These are phyloP conservation scores for Gomphus sp. DNA, from an alignment of 1,284 basidiomycete genomes.

Conservation along the genomic window DNA sequence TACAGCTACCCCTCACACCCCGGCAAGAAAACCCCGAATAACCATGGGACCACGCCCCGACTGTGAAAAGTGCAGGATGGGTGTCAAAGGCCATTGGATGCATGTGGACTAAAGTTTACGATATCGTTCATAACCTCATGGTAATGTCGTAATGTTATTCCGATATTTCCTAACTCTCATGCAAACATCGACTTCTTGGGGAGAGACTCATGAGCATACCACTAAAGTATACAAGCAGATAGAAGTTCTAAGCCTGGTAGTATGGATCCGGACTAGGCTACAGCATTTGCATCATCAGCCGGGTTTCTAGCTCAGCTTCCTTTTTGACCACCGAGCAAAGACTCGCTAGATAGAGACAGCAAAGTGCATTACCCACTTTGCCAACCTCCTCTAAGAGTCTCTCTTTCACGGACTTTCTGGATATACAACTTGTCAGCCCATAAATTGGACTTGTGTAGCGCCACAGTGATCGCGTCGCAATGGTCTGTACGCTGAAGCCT, in stretches of 20 bases:
- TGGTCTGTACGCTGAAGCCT: constrained; percentile 58
- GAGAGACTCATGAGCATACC: too few relatives aligned
- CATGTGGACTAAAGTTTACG: constrained; percentile 40
- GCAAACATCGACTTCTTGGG: neutral
- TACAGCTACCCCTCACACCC: constrained; percentile 18
- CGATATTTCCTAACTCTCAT: constrained; percentile 30
- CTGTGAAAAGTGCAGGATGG: constrained; percentile 59
- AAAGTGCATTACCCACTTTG: constrained; percentile 62
- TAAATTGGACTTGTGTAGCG: constrained; percentile 63
- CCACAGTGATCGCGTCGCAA: constrained; percentile 65
- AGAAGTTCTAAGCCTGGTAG: constrained; percentile 17
- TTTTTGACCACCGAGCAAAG: constrained; percentile 63
- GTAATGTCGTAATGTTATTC: neutral
- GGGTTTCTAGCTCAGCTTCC: constrained; percentile 60
- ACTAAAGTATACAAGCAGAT: neutral
- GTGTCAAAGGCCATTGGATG: constrained; percentile 62
- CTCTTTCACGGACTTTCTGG: constrained; percentile 60
- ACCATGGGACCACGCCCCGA: constrained; percentile 67
- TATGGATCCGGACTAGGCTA: constrained; percentile 47
- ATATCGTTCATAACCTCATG: neutral
- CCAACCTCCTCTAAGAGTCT: constrained; percentile 72
- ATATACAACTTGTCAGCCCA: constrained; percentile 62
- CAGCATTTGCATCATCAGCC: constrained; percentile 54
- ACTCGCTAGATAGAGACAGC: constrained; percentile 76
- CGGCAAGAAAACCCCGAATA: constrained; percentile 35